A percentile compares a stretch with the other conserved stretches of the same genome.
phyloP scores from a whole-genome alignment of 495 filamentous ascomycete genomes.

The Lasiosphaeria miniovina region DNA sequence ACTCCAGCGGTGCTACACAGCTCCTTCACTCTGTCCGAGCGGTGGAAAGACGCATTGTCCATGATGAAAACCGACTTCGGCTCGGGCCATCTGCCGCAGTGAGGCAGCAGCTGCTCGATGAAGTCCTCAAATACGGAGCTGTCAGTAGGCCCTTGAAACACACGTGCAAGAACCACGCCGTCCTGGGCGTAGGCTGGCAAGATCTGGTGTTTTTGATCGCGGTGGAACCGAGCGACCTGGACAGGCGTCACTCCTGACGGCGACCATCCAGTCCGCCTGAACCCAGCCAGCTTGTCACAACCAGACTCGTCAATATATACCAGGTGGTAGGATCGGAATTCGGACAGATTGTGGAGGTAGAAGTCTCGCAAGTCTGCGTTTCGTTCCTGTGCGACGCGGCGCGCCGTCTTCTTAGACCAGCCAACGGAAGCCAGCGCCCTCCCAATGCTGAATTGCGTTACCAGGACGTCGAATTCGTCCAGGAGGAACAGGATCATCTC shows the following conservation, averaged over 20 bases:
- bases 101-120: constrained; percentile 6
- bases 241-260: constrained; percentile 2
- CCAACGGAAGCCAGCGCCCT: too few species aligned
- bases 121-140: neutral
- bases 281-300: constrained; percentile 5
- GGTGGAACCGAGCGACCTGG: constrained; percentile 7
- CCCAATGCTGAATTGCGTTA: neutral
- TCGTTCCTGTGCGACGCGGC: constrained; percentile 1
- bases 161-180: constrained; percentile 1
- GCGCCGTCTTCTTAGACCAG: constrained; percentile 2
- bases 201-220: constrained; percentile 1
- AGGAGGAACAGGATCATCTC: constrained; percentile 4
- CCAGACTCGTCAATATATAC: constrained; percentile 7
- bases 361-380: constrained; percentile 5
- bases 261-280: constrained; percentile 7
- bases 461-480: constrained; percentile 1
- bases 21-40: constrained; percentile 6
- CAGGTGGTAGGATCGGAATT: constrained; percentile 2
- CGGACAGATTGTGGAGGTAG: constrained; percentile 8
- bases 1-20: constrained; percentile 1
- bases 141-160: constrained; percentile 2
- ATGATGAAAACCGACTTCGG: constrained; percentile 7
- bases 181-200: constrained; percentile 8
- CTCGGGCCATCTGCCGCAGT: constrained; percentile 10
- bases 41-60: constrained; percentile 11